Conservation (phyloP, 2,329 filamentous ascomycete genomes). For the Cadophora sp. region DNA sequence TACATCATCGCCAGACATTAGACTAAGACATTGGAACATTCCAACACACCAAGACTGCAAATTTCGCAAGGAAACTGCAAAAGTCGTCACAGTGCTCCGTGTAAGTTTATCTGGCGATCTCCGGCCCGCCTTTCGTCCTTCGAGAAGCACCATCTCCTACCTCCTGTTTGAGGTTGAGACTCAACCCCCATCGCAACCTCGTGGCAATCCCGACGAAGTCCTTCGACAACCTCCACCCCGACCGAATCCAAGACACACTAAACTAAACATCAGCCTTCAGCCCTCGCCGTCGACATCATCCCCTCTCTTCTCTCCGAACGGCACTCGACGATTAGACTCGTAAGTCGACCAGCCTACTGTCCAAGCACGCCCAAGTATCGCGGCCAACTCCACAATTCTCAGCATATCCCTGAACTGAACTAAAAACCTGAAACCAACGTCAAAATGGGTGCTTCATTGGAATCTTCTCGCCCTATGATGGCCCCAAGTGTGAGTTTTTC, state of each 20-base stretch:
- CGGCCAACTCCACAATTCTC: slow-evolving; percentile 10
- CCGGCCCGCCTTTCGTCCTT: slow-evolving; percentile 23
- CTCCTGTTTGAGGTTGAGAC: slow-evolving; percentile 34
- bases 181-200: slow-evolving; percentile 12
- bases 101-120: slow-evolving; percentile 2
- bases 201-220: slow-evolving; percentile 26
- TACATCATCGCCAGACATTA: not conserved
- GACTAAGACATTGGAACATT: not conserved
- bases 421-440: slow-evolving; percentile 23
- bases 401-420: slow-evolving; percentile 10
- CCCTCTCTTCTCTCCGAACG: not conserved
- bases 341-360: not conserved
- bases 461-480: slow-evolving; percentile 62
- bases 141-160: slow-evolving; percentile 15
- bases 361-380: not conserved
- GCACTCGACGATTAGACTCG: not conserved
- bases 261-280: not conserved
- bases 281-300: slow-evolving; percentile 12
- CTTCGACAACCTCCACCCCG: not conserved
- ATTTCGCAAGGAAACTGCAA: not conserved
- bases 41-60: not conserved
- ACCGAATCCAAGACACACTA: slow-evolving; percentile 13
- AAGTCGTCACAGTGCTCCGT: not conserved
- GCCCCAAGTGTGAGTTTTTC: slow-evolving; percentile 58
- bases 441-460: slow-evolving; percentile 52